Evolutionary conservation across 208 protist species (phyloP).

Genomic region (Entamoeba nuttalli): DNA sequence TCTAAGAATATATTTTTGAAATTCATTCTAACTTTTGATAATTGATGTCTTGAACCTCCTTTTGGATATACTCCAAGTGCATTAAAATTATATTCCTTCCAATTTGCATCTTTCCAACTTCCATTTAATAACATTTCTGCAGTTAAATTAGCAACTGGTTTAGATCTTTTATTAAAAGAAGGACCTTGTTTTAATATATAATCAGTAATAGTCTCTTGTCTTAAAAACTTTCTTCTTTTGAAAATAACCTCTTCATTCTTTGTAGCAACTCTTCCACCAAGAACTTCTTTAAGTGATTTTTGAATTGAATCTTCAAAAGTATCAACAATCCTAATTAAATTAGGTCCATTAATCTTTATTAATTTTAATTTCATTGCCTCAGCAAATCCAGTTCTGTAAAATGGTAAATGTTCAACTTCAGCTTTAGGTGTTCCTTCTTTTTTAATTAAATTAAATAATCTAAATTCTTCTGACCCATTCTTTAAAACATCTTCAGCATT

Average conservation of each 20-base stretch:
- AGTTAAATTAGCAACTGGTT: background rate
- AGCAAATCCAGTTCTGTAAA: background rate
- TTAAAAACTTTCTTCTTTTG: background rate
- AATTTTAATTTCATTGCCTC: background rate
- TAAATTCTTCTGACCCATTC: background rate
- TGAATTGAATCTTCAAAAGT: background rate
- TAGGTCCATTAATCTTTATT: background rate
- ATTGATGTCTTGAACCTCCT: slow-evolving; percentile 80
- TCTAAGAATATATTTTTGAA: slow-evolving; percentile 97
- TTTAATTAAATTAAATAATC: background rate
- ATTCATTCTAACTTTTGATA: slow-evolving; percentile 87
- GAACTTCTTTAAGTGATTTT: background rate
- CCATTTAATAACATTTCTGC: background rate
- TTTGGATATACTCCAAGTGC: background rate
- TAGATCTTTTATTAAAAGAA: background rate
- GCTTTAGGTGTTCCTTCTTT: background rate
- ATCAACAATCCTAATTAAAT: background rate
- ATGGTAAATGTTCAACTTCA: background rate
- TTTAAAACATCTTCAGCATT: background rate
- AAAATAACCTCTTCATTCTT: background rate
- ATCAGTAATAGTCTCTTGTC: background rate
- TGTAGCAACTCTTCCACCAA: background rate
- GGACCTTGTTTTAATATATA: background rate
- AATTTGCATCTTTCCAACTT: background rate
- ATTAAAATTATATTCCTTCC: background rate